Percentiles rank a stretch among this genome's conserved stretches.
Evolutionary conservation across 495 filamentous ascomycete species (phyloP).

Genomic region (Penicillium ucsense): DNA sequence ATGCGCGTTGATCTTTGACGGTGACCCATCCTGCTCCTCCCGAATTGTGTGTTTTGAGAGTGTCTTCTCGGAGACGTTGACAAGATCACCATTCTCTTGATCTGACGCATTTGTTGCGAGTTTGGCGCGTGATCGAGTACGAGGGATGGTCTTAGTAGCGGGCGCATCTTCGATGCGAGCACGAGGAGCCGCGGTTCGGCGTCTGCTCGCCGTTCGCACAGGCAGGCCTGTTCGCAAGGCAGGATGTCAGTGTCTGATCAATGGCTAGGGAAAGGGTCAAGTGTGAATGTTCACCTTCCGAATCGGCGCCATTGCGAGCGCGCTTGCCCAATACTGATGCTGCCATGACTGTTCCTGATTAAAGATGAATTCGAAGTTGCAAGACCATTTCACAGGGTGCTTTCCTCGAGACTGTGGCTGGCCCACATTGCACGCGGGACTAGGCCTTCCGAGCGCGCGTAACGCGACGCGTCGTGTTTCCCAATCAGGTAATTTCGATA

Average conservation of each 20-base stretch:
- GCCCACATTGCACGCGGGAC: conserved; percentile 1
- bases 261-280: not conserved
- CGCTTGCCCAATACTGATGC: conserved; percentile 52
- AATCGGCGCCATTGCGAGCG: conserved; percentile 41
- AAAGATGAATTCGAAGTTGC: not conserved
- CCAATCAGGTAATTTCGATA: conserved; percentile 6
- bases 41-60: conserved; percentile 21
- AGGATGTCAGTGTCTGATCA: conserved; percentile 1
- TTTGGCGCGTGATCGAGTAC: conserved; percentile 24
- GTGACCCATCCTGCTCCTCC: conserved; percentile 20
- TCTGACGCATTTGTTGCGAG: conserved; percentile 10
- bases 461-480: conserved; percentile 15
- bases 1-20: conserved; percentile 24
- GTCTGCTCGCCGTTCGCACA: conserved; percentile 51
- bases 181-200: conserved; percentile 40
- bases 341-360: conserved; percentile 39
- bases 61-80: conserved; percentile 12
- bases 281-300: conserved; percentile 40
- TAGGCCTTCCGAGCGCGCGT: conserved; percentile 1
- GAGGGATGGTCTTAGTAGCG: conserved; percentile 15
- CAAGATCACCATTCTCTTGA: conserved; percentile 23
- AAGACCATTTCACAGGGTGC: conserved; percentile 5
- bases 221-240: conserved; percentile 21
- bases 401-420: conserved; percentile 2
- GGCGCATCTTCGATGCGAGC: conserved; percentile 17